These are phyloP conservation scores for Quercus bicolor DNA, from an alignment of 306 rosid species.

Conservation along the genomic window DNA sequence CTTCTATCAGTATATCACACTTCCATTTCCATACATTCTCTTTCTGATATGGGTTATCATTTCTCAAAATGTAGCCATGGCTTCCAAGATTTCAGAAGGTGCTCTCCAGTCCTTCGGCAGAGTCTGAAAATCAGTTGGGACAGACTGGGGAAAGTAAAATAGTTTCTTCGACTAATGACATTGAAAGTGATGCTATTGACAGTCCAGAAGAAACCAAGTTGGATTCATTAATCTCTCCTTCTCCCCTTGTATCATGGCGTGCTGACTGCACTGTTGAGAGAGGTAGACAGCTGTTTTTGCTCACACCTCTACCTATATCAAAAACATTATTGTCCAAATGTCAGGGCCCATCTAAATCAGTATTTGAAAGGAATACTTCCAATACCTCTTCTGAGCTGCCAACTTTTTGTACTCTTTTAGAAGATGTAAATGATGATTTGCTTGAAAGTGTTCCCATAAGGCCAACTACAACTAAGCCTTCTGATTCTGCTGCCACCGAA, in stretches of 20 bases:
- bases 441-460: slow-evolving; percentile 23
- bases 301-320: slow-evolving; percentile 88
- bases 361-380: slow-evolving; percentile 37
- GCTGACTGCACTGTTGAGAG: slow-evolving; percentile 73
- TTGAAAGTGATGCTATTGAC: slow-evolving; percentile 24
- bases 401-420: slow-evolving; percentile 17
- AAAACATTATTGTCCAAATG: slow-evolving; percentile 56
- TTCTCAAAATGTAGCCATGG: slow-evolving; percentile 73
- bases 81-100: slow-evolving; percentile 55
- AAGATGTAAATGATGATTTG: slow-evolving; percentile 31
- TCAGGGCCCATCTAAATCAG: slow-evolving; percentile 37
- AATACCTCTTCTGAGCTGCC: slow-evolving; percentile 22
- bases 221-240: slow-evolving; percentile 64
- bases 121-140: slow-evolving; percentile 20
- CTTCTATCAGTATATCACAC: neutral
- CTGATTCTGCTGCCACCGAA: slow-evolving; percentile 37
- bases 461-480: slow-evolving; percentile 44
- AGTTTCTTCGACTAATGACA: slow-evolving; percentile 17
- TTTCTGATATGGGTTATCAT: slow-evolving; percentile 16
- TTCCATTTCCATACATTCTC: slow-evolving; percentile 2
- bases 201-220: slow-evolving; percentile 41
- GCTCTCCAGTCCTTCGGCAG: slow-evolving; percentile 29
- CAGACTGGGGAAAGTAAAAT: slow-evolving; percentile 15
- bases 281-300: slow-evolving; percentile 81
- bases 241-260: slow-evolving; percentile 95